A percentile compares a stretch with the other conserved stretches of the same genome.
phyloP scores from a whole-genome alignment of 2,329 filamentous ascomycete species.

The Ascochyta koolunga region DNA sequence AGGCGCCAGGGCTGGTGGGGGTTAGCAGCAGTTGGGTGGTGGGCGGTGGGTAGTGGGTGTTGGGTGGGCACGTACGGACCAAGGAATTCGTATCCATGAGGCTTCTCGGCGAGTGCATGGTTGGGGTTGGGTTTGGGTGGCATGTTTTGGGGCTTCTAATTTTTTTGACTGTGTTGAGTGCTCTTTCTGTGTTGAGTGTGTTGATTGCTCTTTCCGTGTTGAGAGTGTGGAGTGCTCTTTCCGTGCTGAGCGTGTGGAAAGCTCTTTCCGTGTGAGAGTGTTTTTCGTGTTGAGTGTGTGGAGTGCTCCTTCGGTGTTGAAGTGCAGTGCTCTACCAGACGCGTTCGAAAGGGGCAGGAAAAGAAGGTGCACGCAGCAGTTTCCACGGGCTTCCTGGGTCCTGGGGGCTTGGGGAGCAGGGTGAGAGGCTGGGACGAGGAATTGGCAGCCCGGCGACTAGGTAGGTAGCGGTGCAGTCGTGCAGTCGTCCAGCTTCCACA shows the following conservation, averaged over 20 bases:
- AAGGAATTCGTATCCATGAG: slow-evolving; percentile 50
- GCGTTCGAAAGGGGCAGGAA: too few species aligned
- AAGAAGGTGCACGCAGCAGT: too few species aligned
- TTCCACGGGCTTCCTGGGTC: neutral
- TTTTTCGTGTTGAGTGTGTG: too few species aligned
- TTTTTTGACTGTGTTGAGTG: neutral
- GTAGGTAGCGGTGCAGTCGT: too few species aligned
- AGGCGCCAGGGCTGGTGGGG: slow-evolving; percentile 70
- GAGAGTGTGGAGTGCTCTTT: too few species aligned
- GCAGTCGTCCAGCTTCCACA: neutral
- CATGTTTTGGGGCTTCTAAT: slow-evolving; percentile 22
- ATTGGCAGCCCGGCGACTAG: too few species aligned
- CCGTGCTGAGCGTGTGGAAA: too few species aligned
- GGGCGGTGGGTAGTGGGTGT: neutral
- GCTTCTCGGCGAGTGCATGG: slow-evolving; percentile 31
- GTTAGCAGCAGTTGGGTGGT: slow-evolving; percentile 20
- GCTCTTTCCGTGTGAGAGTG: too few species aligned
- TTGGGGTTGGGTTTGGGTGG: slow-evolving; percentile 33
- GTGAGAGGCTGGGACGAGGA: too few species aligned
- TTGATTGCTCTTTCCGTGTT: neutral
- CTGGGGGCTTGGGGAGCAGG: too few species aligned
- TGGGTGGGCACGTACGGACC: slow-evolving; percentile 43
- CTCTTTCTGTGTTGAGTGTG: neutral
- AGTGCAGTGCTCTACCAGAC: too few species aligned
- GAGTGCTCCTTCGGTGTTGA: too few species aligned